Percentiles rank a stretch among this genome's conserved stretches.
Evolutionary conservation across 345 rosid species (phyloP).

Genomic region (Eucalyptus regnans): DNA sequence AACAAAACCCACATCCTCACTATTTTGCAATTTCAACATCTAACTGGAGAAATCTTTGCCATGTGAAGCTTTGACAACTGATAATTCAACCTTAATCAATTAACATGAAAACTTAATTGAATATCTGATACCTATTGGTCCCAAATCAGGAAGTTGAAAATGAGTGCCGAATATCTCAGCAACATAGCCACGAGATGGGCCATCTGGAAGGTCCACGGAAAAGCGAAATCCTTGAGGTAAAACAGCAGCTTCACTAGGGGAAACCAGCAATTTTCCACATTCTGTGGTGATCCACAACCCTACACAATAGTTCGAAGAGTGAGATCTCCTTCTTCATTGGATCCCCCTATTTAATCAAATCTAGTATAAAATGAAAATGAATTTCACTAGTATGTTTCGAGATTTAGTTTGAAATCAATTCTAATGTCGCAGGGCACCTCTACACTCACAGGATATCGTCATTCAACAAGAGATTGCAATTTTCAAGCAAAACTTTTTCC

Average conservation of each 20-base stretch:
- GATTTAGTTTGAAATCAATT: not conserved
- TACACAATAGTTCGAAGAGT: conserved; percentile 5
- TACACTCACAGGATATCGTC: not conserved
- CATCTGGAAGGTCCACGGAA: conserved; percentile 60
- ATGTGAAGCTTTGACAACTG: not conserved
- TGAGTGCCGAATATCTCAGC: conserved; percentile 89
- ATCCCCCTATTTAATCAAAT: not conserved
- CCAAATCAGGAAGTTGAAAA: conserved; percentile 98
- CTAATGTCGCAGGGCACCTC: not conserved
- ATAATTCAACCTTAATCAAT: not conserved
- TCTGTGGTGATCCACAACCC: conserved; percentile 91
- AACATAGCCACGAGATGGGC: conserved; percentile 88
- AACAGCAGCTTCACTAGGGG: conserved; percentile 82
- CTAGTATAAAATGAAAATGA: not conserved
- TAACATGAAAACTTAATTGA: not conserved
- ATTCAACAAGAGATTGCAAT: not conserved
- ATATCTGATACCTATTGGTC: conserved; percentile 73
- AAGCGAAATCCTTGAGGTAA: conserved; percentile 92
- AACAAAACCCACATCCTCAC: not conserved
- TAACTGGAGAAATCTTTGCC: not conserved
- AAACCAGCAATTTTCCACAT: conserved; percentile 76
- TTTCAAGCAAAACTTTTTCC: not conserved
- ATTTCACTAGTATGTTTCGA: not conserved
- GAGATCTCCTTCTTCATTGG: not conserved
- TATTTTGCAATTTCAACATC: not conserved